phyloP scores from a whole-genome alignment of 2,329 filamentous ascomycete genomes.

The Talaromyces funiculosus region DNA sequence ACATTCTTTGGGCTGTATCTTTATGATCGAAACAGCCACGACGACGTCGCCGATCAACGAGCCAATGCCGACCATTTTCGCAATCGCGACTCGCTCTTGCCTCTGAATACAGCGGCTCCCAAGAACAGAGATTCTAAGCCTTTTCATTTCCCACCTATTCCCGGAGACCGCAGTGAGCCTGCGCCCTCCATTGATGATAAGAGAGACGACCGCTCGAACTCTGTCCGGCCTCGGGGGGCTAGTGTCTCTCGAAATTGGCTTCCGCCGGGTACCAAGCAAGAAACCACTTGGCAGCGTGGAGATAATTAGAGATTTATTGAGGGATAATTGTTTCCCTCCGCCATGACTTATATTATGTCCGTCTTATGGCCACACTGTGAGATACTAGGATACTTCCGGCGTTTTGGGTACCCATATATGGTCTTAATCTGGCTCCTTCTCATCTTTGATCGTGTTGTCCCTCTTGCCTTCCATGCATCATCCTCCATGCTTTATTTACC shows the following conservation, averaged over 20 bases:
- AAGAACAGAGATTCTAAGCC: slow-evolving; percentile 34
- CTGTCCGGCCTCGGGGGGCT: slow-evolving; percentile 34
- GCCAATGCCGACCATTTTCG: slow-evolving; percentile 61
- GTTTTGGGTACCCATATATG: slow-evolving; percentile 7
- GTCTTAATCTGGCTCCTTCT: neutral
- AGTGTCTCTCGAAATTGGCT: slow-evolving; percentile 54
- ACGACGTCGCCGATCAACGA: slow-evolving; percentile 78
- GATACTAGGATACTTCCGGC: slow-evolving; percentile 7
- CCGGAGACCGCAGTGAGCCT: slow-evolving; percentile 19
- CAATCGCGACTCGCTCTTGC: slow-evolving; percentile 59
- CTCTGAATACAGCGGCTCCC: slow-evolving; percentile 48
- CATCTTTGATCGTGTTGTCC: neutral
- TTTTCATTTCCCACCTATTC: slow-evolving; percentile 29
- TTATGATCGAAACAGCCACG: slow-evolving; percentile 87
- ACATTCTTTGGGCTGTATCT: slow-evolving; percentile 92
- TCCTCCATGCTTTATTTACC: neutral
- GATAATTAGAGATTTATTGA: slow-evolving; percentile 31
- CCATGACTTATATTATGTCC: slow-evolving; percentile 6
- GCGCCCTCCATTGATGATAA: slow-evolving; percentile 27
- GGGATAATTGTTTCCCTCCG: neutral
- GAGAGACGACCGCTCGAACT: slow-evolving; percentile 43
- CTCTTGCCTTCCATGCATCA: neutral
- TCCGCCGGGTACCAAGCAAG: slow-evolving; percentile 73
- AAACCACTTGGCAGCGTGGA: slow-evolving; percentile 68
- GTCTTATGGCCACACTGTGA: slow-evolving; percentile 1